phyloP scores from a whole-genome alignment of 345 rosid genomes.

The Arabis alpina region DNA sequence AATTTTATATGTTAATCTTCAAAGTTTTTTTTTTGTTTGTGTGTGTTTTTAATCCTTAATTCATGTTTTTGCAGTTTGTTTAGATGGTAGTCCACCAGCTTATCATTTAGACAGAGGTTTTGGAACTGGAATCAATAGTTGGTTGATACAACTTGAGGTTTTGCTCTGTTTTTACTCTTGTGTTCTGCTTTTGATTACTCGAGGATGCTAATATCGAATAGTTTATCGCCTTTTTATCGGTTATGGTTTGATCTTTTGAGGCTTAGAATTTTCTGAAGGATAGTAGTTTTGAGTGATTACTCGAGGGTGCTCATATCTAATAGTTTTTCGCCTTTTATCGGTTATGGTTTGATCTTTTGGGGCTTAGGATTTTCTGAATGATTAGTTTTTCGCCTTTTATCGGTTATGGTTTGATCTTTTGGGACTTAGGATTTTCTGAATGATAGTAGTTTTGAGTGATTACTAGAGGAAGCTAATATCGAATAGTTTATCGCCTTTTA shows the following conservation, averaged over 20 bases:
- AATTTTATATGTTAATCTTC: not conserved
- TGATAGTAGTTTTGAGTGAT: not conserved
- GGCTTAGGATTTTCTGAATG: not conserved
- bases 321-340: not conserved
- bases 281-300: not conserved
- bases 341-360: slow-evolving; percentile 11
- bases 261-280: not conserved
- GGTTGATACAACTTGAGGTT: slow-evolving; percentile 91
- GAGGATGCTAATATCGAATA: not conserved
- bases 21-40: not conserved
- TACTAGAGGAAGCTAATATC: not conserved
- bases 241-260: slow-evolving; percentile 11
- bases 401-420: slow-evolving; percentile 14
- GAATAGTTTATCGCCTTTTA: not conserved
- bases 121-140: slow-evolving; percentile 79
- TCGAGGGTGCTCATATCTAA: not conserved
- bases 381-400: not conserved
- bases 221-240: not conserved
- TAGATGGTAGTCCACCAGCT: slow-evolving; percentile 98
- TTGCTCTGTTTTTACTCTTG: slow-evolving; percentile 30
- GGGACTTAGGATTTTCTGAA: not conserved
- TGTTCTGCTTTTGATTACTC: slow-evolving; percentile 14
- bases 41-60: slow-evolving; percentile 1
- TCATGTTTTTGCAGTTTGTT: slow-evolving; percentile 64
- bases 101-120: slow-evolving; percentile 77